Percentiles rank a stretch among this genome's conserved stretches.
Evolutionary conservation across 169 alveolate species (phyloP).

Genomic region (Plasmodium coatneyi): DNA sequence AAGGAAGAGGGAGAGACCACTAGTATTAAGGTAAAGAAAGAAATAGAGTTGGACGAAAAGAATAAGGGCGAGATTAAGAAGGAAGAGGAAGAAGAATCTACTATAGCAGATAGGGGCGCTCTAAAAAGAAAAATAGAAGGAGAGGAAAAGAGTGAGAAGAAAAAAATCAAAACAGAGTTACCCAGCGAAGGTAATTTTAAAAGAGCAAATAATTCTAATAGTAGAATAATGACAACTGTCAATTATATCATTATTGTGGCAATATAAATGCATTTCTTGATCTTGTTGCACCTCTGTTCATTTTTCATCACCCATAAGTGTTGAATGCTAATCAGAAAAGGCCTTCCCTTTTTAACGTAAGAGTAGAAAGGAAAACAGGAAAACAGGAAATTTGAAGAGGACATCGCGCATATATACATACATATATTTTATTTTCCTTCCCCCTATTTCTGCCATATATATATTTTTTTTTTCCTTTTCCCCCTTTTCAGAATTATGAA

Average conservation of each 20-base stretch:
- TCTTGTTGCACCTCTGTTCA: neutral
- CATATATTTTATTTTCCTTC: neutral
- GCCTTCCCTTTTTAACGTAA: constrained; percentile 4
- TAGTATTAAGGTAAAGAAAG: constrained; percentile 1
- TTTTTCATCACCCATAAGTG: constrained; percentile 12
- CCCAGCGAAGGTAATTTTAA: constrained; percentile 31
- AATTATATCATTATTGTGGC: neutral
- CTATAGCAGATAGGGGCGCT: neutral
- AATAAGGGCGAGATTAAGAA: neutral
- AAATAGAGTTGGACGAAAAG: neutral
- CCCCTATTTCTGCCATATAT: neutral
- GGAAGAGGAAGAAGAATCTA: neutral
- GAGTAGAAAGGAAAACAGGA: constrained; percentile 5
- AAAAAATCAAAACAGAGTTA: constrained; percentile 29
- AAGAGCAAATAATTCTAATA: constrained; percentile 1
- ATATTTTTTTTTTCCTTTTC: neutral
- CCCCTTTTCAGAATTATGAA: constrained; percentile 4
- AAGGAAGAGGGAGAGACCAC: neutral
- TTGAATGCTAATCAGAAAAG: neutral
- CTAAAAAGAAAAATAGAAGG: constrained; percentile 21
- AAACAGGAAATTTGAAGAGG: neutral
- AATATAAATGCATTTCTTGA: neutral
- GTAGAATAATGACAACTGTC: neutral
- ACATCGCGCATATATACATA: neutral
- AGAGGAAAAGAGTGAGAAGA: neutral